A percentile compares a stretch with the other conserved stretches of the same genome.
These are phyloP conservation scores for Trichoderma gracile DNA, from an alignment of 2,329 filamentous ascomycete species.

Conservation along the genomic window DNA sequence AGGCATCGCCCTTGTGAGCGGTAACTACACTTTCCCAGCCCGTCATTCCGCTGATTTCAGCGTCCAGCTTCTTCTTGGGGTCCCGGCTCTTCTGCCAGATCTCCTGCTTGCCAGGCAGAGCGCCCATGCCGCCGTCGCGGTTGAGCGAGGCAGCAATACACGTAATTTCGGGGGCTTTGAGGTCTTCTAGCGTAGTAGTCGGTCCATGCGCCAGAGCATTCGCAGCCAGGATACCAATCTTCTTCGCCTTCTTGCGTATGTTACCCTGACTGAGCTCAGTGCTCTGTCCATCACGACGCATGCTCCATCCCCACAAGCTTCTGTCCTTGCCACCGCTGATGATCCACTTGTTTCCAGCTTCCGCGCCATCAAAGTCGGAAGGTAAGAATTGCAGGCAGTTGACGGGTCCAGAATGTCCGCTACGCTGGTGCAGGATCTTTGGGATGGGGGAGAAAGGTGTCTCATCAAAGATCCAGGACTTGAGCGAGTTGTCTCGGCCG, in stretches of 20 bases:
- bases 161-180: slow-evolving; percentile 90
- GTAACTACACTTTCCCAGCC: slow-evolving; percentile 98
- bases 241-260: slow-evolving; percentile 85
- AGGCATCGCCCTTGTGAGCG: slow-evolving; percentile 81
- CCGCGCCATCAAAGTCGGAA: slow-evolving; percentile 83
- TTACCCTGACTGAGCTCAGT: slow-evolving; percentile 90
- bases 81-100: slow-evolving; percentile 80
- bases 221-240: slow-evolving; percentile 69
- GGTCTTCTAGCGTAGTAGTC: slow-evolving; percentile 66
- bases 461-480: slow-evolving; percentile 96
- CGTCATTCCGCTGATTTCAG: slow-evolving; percentile 73
- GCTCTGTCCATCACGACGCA: slow-evolving; percentile 91
- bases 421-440: slow-evolving; percentile 79
- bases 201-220: slow-evolving; percentile 59
- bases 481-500: slow-evolving; percentile 88
- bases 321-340: slow-evolving; percentile 86
- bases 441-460: slow-evolving; percentile 85
- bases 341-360: slow-evolving; percentile 89
- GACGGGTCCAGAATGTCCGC: slow-evolving; percentile 85
- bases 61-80: slow-evolving; percentile 63
- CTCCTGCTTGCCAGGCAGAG: slow-evolving; percentile 72
- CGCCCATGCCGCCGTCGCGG: slow-evolving; percentile 89
- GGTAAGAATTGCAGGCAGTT: slow-evolving; percentile 83
- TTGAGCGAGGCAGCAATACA: slow-evolving; percentile 90
- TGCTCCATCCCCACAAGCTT: slow-evolving; percentile 94